phyloP scores from a whole-genome alignment of 164 flowering plant species.

The Protea cynaroides region DNA sequence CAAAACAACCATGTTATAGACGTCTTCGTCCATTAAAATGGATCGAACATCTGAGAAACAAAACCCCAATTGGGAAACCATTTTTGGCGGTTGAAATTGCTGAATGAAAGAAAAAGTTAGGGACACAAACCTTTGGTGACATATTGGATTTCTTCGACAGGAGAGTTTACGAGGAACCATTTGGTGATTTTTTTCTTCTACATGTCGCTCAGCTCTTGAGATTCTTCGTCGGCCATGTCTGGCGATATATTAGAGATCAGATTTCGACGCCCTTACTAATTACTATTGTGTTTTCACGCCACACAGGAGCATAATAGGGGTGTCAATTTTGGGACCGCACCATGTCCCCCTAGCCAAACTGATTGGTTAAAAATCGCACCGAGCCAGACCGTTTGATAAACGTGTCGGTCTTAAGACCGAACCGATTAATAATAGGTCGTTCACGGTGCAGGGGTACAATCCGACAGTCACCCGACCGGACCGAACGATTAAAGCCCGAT shows the following conservation, averaged over 20 bases:
- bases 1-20: constrained; percentile 56
- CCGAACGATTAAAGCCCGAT: too few relatives aligned
- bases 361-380: too few relatives aligned
- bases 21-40: constrained; percentile 55
- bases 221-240: constrained; percentile 34
- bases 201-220: constrained; percentile 20
- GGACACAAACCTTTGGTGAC: constrained; percentile 75
- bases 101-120: not conserved
- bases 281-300: not conserved
- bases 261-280: not conserved
- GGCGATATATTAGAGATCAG: not conserved
- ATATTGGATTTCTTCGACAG: constrained; percentile 93
- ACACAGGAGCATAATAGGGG: too few relatives aligned
- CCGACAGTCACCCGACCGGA: too few relatives aligned
- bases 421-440: too few relatives aligned
- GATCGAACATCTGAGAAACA: constrained; percentile 48
- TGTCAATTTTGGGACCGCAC: too few relatives aligned
- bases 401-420: too few relatives aligned
- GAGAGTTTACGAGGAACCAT: constrained; percentile 93
- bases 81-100: not conserved
- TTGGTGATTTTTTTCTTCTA: constrained; percentile 78
- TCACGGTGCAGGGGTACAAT: too few relatives aligned
- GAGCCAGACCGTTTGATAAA: too few relatives aligned
- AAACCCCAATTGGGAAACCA: not conserved
- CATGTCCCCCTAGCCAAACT: too few relatives aligned